A percentile compares a stretch with the other conserved stretches of the same genome.
phyloP scores from a whole-genome alignment of 2,329 filamentous ascomycete genomes.

The Podosphaera fusca region DNA sequence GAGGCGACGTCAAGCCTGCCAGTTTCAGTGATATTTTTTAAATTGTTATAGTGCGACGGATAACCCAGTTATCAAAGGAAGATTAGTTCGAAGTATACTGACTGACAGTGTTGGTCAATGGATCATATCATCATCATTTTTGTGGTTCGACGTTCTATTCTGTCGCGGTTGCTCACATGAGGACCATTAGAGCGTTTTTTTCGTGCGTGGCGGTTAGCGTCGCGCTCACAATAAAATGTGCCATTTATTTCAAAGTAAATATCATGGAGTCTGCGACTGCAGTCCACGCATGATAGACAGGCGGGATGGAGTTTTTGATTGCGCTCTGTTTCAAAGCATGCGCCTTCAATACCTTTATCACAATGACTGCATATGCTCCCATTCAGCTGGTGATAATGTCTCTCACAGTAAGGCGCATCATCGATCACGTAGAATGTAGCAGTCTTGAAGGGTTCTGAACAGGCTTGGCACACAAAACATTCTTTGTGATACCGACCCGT shows the following conservation, averaged over 20 bases:
- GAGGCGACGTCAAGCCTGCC: too few relatives aligned
- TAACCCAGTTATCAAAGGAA: too few relatives aligned
- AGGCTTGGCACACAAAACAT: conserved; percentile 82
- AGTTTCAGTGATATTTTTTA: too few relatives aligned
- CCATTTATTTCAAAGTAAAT: conserved; percentile 84
- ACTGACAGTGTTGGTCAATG: neutral
- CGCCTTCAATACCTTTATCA: conserved; percentile 70
- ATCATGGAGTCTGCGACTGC: conserved; percentile 46
- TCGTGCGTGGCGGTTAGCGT: conserved; percentile 30
- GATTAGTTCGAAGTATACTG: too few relatives aligned
- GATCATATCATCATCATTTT: conserved; percentile 26
- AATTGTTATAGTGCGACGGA: too few relatives aligned
- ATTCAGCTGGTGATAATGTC: conserved; percentile 82
- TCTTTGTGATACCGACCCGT: conserved; percentile 87
- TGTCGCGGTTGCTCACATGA: conserved; percentile 8
- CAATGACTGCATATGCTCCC: conserved; percentile 66
- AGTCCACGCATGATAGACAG: conserved; percentile 71
- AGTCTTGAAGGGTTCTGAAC: conserved; percentile 57
- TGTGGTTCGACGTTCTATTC: conserved; percentile 24
- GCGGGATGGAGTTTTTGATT: conserved; percentile 62
- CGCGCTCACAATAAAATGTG: conserved; percentile 62
- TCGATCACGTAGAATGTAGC: conserved; percentile 80
- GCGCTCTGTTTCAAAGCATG: conserved; percentile 67
- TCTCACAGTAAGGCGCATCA: conserved; percentile 73
- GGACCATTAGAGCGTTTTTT: conserved; percentile 7